Conservation (phyloP, 2,329 filamentous ascomycete species). For the Verticillium zaregamsianum region DNA sequence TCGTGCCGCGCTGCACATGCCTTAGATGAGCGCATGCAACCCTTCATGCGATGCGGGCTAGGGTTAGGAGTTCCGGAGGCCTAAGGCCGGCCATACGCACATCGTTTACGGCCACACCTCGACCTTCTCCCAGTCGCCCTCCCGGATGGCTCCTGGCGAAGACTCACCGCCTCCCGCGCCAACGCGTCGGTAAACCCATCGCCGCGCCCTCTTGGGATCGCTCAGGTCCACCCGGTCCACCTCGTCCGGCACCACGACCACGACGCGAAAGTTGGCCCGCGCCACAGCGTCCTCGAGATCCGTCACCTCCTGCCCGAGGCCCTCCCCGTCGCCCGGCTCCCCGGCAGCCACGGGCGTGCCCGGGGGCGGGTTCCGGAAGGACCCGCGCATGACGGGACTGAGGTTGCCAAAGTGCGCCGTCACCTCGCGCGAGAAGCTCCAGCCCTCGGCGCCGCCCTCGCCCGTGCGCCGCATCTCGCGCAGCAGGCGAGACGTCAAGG, state of each 20-base stretch:
- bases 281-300: constrained; percentile 68
- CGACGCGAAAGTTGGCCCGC: constrained; percentile 72
- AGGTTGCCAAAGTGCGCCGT: constrained; percentile 89
- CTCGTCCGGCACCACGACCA: constrained; percentile 74
- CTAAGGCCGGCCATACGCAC: not conserved
- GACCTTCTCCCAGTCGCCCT: constrained; percentile 58
- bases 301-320: constrained; percentile 61
- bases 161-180: constrained; percentile 15
- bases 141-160: constrained; percentile 22
- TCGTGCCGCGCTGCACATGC: not conserved
- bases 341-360: constrained; percentile 53
- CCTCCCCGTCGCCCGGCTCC: constrained; percentile 32
- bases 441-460: constrained; percentile 39
- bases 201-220: constrained; percentile 56
- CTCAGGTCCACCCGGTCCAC: constrained; percentile 72
- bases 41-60: not conserved
- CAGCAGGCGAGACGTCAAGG: constrained; percentile 26
- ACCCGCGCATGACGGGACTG: constrained; percentile 72
- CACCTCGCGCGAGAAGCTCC: constrained; percentile 77
- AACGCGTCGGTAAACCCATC: constrained; percentile 65
- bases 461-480: constrained; percentile 15
- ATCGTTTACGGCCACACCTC: constrained; percentile 67
- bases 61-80: too few species aligned
- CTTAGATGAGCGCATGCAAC: not conserved
- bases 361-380: constrained; percentile 69